Conservation (phyloP, 305 asterid species). For the Fraxinus ornus region DNA sequence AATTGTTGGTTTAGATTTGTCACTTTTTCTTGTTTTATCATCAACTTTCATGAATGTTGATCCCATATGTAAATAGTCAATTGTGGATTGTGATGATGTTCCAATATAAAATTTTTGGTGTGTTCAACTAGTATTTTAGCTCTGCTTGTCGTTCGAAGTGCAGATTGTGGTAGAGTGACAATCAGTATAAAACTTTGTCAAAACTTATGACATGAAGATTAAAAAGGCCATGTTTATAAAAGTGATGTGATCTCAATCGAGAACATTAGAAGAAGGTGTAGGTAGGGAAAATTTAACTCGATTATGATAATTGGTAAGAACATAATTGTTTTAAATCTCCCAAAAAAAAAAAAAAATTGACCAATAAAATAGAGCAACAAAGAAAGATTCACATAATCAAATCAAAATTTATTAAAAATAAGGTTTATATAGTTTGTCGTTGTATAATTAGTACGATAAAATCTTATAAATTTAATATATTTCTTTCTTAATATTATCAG, state of each 20-base stretch:
- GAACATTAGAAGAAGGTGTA: background rate
- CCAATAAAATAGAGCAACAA: background rate
- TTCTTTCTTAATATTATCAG: too few species aligned
- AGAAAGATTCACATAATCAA: background rate
- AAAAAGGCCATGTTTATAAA: background rate
- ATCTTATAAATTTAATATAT: too few species aligned
- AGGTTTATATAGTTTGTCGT: background rate
- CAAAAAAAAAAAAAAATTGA: background rate
- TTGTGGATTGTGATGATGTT: background rate
- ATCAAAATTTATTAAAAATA: background rate
- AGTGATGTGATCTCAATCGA: too few species aligned
- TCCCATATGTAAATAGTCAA: background rate
- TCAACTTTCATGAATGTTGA: slow-evolving; percentile 1
- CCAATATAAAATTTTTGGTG: background rate
- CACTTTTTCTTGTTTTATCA: background rate
- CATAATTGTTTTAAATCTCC: background rate
- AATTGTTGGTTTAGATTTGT: background rate
- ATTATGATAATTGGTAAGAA: background rate
- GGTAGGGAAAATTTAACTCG: background rate
- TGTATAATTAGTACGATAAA: too few species aligned
- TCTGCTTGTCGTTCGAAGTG: background rate
- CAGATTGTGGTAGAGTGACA: background rate
- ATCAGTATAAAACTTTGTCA: background rate
- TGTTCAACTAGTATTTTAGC: background rate
- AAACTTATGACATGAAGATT: background rate